These are phyloP conservation scores for Emiliania huxleyi DNA, from an alignment of 78 protist species.

Conservation along the genomic window DNA sequence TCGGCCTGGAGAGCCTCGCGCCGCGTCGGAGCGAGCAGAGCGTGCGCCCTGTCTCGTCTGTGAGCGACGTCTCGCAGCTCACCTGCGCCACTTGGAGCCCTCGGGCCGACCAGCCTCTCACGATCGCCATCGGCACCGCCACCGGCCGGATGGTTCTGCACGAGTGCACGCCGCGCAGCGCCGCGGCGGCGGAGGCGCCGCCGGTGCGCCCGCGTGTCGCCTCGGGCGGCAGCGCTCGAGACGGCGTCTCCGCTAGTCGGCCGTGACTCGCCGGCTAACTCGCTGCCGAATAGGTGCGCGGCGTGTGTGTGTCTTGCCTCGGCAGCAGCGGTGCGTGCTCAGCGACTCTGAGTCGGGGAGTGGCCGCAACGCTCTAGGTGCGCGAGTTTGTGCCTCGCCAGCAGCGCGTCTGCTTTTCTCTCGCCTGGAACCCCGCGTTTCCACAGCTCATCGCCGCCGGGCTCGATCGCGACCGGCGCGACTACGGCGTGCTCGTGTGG, in stretches of 20 bases:
- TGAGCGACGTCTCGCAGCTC: neutral
- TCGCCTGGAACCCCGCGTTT: neutral
- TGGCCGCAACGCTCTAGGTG: neutral
- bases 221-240: too few species aligned
- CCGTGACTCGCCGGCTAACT: too few species aligned
- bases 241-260: too few species aligned
- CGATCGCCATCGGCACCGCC: neutral
- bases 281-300: too few species aligned
- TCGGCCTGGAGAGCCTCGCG: neutral
- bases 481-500: conserved; percentile 8
- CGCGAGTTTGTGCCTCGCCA: neutral
- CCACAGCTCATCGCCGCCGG: neutral
- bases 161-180: neutral
- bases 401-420: neutral
- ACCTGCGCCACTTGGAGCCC: neutral
- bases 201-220: too few species aligned
- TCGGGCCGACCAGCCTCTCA: neutral
- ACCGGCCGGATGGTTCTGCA: neutral
- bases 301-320: too few species aligned
- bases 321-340: too few species aligned
- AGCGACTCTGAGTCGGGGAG: too few species aligned
- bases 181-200: neutral
- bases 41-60: neutral
- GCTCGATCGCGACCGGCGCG: neutral
- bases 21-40: neutral